Conservation (phyloP, 1,284 basidiomycete genomes). For the Uromyces viciae-fabae region DNA sequence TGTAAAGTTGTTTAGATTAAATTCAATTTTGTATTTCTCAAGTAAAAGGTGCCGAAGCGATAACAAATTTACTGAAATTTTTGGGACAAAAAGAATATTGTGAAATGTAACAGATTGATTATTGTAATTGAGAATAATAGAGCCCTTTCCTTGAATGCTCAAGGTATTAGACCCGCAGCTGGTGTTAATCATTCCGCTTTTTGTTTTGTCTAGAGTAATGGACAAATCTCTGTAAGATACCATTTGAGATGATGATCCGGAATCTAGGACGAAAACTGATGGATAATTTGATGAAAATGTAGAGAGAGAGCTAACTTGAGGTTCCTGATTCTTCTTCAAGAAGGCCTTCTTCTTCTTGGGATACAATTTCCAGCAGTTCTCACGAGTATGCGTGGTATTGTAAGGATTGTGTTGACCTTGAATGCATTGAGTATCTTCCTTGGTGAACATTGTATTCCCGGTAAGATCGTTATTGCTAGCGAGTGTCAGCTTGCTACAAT, state of each 20-base stretch:
- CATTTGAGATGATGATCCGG: background rate
- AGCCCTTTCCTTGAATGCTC: background rate
- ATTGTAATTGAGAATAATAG: background rate
- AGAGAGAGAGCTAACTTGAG: background rate
- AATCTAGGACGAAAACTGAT: background rate
- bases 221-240: background rate
- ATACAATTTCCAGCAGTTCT: background rate
- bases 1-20: background rate
- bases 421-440: background rate
- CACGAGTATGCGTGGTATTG: background rate
- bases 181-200: background rate
- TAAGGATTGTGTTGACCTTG: background rate
- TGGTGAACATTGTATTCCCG: background rate
- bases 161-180: background rate
- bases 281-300: background rate
- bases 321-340: background rate
- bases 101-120: background rate
- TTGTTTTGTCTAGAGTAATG: background rate
- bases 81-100: background rate
- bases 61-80: background rate
- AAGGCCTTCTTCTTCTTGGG: background rate
- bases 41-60: background rate
- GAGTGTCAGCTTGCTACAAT: too few relatives aligned
- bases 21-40: background rate
- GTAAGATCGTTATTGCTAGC: too few relatives aligned